Percentiles rank a stretch among this genome's conserved stretches.
Conservation (phyloP, 1,139 yeast genomes). For the Kodamaea sp. region DNA sequence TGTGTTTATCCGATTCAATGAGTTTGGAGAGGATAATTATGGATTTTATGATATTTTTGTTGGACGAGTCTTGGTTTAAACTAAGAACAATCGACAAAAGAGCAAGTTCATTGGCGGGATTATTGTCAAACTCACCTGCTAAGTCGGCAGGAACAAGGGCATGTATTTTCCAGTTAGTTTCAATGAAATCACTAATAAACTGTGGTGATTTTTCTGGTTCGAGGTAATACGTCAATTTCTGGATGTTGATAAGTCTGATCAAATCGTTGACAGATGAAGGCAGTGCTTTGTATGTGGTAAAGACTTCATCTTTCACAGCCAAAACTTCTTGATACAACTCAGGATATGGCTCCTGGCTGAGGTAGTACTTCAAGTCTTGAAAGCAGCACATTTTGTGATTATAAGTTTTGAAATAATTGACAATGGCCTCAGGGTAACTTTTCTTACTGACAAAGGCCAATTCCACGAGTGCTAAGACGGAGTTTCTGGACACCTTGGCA, state of each 20-base stretch:
- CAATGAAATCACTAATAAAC: slow-evolving; percentile 17
- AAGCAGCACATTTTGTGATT: slow-evolving; percentile 62
- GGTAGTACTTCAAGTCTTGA: slow-evolving; percentile 51
- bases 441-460: slow-evolving; percentile 24
- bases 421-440: slow-evolving; percentile 26
- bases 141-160: slow-evolving; percentile 20
- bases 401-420: slow-evolving; percentile 43
- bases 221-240: slow-evolving; percentile 41
- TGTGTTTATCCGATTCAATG: slow-evolving; percentile 54
- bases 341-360: slow-evolving; percentile 7
- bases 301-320: neutral
- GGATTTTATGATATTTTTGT: slow-evolving; percentile 29
- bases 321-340: neutral
- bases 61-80: slow-evolving; percentile 7
- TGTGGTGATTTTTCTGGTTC: slow-evolving; percentile 16
- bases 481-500: slow-evolving; percentile 47
- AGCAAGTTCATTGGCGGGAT: slow-evolving; percentile 64
- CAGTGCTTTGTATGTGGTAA: slow-evolving; percentile 9
- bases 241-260: slow-evolving; percentile 48
- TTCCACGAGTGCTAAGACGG: slow-evolving; percentile 56
- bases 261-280: slow-evolving; percentile 28
- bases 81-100: slow-evolving; percentile 43
- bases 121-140: slow-evolving; percentile 57
- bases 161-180: slow-evolving; percentile 37
- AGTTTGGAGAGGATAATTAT: slow-evolving; percentile 49